phyloP scores from a whole-genome alignment of 2,329 filamentous ascomycete species.

The Penicillium sp. region DNA sequence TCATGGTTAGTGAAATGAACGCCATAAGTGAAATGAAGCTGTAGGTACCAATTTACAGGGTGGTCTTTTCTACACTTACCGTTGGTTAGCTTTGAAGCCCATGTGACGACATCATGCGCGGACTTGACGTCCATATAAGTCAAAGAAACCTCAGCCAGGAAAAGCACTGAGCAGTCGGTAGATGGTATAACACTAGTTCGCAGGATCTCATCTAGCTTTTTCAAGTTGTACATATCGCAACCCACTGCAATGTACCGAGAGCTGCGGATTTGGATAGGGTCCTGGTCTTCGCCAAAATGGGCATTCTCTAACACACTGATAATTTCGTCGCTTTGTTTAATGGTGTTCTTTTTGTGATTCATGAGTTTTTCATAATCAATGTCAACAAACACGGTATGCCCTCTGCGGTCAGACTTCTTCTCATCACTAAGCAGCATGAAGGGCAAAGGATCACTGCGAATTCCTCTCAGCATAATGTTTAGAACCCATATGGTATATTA shows the following conservation, averaged over 20 bases:
- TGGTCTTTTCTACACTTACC: constrained; percentile 53
- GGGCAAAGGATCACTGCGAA: constrained; percentile 76
- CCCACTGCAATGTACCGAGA: constrained; percentile 77
- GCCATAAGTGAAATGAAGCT: background rate
- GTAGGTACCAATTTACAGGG: too few relatives aligned
- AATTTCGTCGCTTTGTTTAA: constrained; percentile 67
- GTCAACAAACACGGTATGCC: constrained; percentile 73
- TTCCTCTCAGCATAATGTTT: constrained; percentile 31
- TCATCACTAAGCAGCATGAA: constrained; percentile 79
- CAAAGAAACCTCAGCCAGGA: constrained; percentile 86
- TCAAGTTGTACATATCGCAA: constrained; percentile 75
- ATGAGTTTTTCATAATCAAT: constrained; percentile 85
- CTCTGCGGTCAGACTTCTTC: constrained; percentile 53
- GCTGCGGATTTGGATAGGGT: constrained; percentile 63
- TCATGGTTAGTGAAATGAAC: background rate
- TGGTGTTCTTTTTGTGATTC: constrained; percentile 70
- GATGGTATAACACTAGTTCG: constrained; percentile 60
- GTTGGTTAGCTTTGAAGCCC: constrained; percentile 73
- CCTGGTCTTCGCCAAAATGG: constrained; percentile 37
- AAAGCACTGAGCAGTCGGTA: constrained; percentile 67
- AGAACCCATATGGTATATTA: constrained; percentile 18
- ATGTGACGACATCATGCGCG: constrained; percentile 75
- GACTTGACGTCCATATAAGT: constrained; percentile 82
- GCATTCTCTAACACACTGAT: constrained; percentile 55
- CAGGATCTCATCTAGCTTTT: constrained; percentile 63